Evolutionary conservation across 352 stramenopile genomes (phyloP).

Genomic region (Thalassiosira livingstoniorum): DNA sequence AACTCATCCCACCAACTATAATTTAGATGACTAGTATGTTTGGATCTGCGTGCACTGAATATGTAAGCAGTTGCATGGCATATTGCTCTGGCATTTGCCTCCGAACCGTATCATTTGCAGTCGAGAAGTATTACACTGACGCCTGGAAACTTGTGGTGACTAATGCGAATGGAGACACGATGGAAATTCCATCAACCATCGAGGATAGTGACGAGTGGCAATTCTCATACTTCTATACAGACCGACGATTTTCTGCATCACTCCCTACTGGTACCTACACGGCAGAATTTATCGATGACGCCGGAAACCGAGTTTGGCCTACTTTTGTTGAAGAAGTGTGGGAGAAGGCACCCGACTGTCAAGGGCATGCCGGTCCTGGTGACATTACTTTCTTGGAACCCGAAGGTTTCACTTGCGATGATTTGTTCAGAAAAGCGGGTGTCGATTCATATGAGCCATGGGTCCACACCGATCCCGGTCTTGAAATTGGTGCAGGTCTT

Average conservation of each 20-base stretch:
- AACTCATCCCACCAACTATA: too few species aligned
- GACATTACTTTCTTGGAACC: constrained; percentile 47
- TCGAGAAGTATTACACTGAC: constrained; percentile 64
- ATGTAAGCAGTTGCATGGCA: constrained; percentile 49
- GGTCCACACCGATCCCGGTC: constrained; percentile 37
- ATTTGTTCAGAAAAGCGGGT: constrained; percentile 51
- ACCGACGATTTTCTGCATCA: constrained; percentile 51
- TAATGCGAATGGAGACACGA: constrained; percentile 20
- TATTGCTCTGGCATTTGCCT: constrained; percentile 60
- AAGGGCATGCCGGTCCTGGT: constrained; percentile 27
- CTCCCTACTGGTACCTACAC: constrained; percentile 58
- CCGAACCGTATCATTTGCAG: constrained; percentile 43
- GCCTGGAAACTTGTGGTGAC: constrained; percentile 53
- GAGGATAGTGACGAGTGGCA: constrained; percentile 15
- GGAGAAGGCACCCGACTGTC: constrained; percentile 52
- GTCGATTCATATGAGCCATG: constrained; percentile 37
- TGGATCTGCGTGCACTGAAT: constrained; percentile 22
- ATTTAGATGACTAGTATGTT: constrained; percentile 54
- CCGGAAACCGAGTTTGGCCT: constrained; percentile 48
- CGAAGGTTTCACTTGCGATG: constrained; percentile 22
- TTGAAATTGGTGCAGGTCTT: constrained; percentile 27
- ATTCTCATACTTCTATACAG: constrained; percentile 22
- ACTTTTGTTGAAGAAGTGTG: constrained; percentile 58
- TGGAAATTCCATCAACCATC: constrained; percentile 42
- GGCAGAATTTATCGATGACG: constrained; percentile 57